These are phyloP conservation scores for Lecanicillium sp. DNA, from an alignment of 2,329 filamentous ascomycete species.

Conservation along the genomic window DNA sequence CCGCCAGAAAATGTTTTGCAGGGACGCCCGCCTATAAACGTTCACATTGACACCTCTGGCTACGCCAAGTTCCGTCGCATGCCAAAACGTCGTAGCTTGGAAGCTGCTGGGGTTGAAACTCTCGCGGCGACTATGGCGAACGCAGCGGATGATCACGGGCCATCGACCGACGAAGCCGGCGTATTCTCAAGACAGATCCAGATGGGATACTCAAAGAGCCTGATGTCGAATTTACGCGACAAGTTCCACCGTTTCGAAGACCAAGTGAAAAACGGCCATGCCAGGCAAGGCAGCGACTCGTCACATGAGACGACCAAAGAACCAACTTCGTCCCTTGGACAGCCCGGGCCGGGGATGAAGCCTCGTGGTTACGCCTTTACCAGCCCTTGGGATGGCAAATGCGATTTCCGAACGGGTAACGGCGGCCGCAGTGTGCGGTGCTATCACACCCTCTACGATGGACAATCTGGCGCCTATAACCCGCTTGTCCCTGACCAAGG, in stretches of 20 bases:
- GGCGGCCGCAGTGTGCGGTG: slow-evolving; percentile 69
- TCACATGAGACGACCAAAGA: slow-evolving; percentile 2
- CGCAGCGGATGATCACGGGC: slow-evolving; percentile 1
- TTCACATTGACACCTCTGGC: slow-evolving; percentile 45
- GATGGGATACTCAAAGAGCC: slow-evolving; percentile 48
- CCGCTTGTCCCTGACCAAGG: slow-evolving; percentile 31
- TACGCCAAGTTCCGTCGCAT: slow-evolving; percentile 50
- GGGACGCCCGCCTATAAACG: slow-evolving; percentile 35
- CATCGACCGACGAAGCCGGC: slow-evolving; percentile 12
- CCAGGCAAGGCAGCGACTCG: slow-evolving; percentile 19
- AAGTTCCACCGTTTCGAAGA: slow-evolving; percentile 31
- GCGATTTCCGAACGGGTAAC: slow-evolving; percentile 74
- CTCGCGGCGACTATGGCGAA: slow-evolving; percentile 7
- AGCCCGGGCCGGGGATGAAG: slow-evolving; percentile 38
- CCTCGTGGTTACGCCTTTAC: slow-evolving; percentile 66
- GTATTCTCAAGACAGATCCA: slow-evolving; percentile 46
- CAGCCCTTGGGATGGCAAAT: slow-evolving; percentile 81
- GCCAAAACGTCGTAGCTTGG: slow-evolving; percentile 29
- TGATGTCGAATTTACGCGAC: slow-evolving; percentile 36
- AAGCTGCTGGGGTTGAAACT: slow-evolving; percentile 12
- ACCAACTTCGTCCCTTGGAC: slow-evolving; percentile 8
- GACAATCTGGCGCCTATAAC: slow-evolving; percentile 27
- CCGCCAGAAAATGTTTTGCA: slow-evolving; percentile 13
- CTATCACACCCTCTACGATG: slow-evolving; percentile 56
- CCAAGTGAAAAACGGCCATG: slow-evolving; percentile 17